Conservation (phyloP, 208 protist genomes). For the Leishmania martiniquensis region DNA sequence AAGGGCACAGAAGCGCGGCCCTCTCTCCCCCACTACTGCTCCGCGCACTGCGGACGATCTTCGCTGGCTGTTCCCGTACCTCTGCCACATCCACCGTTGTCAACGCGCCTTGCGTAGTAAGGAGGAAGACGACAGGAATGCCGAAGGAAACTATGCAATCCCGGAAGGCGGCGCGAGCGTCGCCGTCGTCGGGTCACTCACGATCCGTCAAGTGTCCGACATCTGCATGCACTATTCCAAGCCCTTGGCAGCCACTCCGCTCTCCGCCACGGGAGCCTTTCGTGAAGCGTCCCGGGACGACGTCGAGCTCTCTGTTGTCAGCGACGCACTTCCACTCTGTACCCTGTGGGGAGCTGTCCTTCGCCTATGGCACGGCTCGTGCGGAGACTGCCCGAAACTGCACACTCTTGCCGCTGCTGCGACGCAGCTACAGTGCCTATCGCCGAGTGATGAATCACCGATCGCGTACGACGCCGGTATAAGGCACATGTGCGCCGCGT, state of each 20-base stretch:
- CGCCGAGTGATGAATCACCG: background rate
- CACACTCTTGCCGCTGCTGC: constrained; percentile 7
- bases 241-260: constrained; percentile 5
- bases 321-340: constrained; percentile 7
- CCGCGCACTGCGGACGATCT: background rate
- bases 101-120: constrained; percentile 2
- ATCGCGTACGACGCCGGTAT: background rate
- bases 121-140: background rate
- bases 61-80: constrained; percentile 11
- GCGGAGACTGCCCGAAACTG: constrained; percentile 5
- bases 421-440: constrained; percentile 4
- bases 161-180: background rate
- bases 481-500: background rate
- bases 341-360: constrained; percentile 20
- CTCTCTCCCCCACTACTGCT: background rate
- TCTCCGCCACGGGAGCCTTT: background rate
- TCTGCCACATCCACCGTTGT: background rate
- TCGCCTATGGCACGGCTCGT: background rate
- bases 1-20: background rate
- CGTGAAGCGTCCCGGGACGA: background rate
- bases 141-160: background rate
- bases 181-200: background rate
- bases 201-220: background rate
- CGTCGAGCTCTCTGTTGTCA: background rate
- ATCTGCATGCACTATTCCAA: background rate